These are phyloP conservation scores for Pseudocercospora pini-densiflorae DNA, from an alignment of 2,329 filamentous ascomycete species.

Conservation along the genomic window DNA sequence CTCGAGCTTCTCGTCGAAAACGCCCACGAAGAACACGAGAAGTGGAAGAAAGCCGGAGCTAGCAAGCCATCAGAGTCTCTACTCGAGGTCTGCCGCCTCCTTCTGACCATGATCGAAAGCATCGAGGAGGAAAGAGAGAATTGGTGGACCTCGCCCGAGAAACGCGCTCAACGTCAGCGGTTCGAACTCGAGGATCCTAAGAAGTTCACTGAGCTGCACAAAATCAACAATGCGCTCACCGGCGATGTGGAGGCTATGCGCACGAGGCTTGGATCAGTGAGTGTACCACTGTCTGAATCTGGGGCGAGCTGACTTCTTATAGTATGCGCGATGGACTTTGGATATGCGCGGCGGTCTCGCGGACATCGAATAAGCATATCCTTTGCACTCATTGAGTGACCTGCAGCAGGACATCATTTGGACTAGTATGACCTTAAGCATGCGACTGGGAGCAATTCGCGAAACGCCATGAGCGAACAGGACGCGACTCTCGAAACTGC, in stretches of 20 bases:
- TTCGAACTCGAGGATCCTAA: slow-evolving; percentile 24
- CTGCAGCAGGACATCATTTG: too few species aligned
- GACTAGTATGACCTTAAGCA: neutral
- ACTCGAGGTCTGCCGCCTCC: slow-evolving; percentile 25
- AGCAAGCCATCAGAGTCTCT: slow-evolving; percentile 11
- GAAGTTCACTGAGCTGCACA: slow-evolving; percentile 29
- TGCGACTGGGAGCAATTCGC: neutral
- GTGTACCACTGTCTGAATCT: neutral
- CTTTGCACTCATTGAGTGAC: neutral
- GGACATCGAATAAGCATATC: slow-evolving; percentile 18
- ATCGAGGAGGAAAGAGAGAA: slow-evolving; percentile 26
- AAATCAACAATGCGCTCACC: slow-evolving; percentile 29
- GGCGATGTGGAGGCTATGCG: slow-evolving; percentile 22
- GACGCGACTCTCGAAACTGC: neutral
- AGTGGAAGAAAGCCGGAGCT: slow-evolving; percentile 1
- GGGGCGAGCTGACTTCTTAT: neutral
- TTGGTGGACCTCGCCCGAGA: slow-evolving; percentile 30
- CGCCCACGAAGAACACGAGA: slow-evolving; percentile 24
- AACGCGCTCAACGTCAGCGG: slow-evolving; percentile 21
- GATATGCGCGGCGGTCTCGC: slow-evolving; percentile 28
- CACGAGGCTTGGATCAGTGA: slow-evolving; percentile 22
- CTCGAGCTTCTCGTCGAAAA: slow-evolving; percentile 25
- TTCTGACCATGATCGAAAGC: slow-evolving; percentile 16
- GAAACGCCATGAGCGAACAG: neutral
- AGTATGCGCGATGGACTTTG: slow-evolving; percentile 29